Base-by-base conservation (phyloP, 768 basidiomycete genomes). In the Tulasnella sp. region DNA sequence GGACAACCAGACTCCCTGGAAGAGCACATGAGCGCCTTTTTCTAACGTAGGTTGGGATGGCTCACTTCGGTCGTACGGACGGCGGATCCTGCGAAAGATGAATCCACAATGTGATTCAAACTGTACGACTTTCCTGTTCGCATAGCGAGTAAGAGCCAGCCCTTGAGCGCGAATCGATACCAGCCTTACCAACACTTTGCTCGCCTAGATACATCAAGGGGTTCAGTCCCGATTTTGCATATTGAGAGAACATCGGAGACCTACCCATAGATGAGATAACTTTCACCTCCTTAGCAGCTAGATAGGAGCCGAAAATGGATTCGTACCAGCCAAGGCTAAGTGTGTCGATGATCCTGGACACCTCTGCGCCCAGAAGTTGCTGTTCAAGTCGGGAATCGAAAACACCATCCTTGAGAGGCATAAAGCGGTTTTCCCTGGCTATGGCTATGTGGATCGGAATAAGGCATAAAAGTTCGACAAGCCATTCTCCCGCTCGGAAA, bases 261-360 rank as follows among this genome's bases (percentile, higher is more conserved):
- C 52, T 61, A 73, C 77, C 82, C 83, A 83, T 83, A 0, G 82
- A 84, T 0, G 82, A 81, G 1, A 83, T 81, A 3, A 83, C 83
- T 63, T 75, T 77, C 17, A 84, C 80, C 1, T 80, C 80, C 80
- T 83, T 83, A 19, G 72, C 70, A 0, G 79, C 77, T 78, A 80
- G 76, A 53, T 84, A 83, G 0, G 81, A 82, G 63, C 77, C 77
- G 61, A 84, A 80, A 17, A 84, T 70, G 2, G 78, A 78, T 63
- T 84, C 83, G 26, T 83, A 83, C 82, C 82, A 84, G 0, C 81
- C 81, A 54, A 84, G 76, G 0, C 79, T 76, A 3, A 84, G 66
- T 43, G 58, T 73, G 54, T 83, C 78, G 13, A 81, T 77, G 26
- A 84, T 79, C n/a, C 72, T 73, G 24, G 73, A 75, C 24, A 84